Evolutionary conservation across 352 stramenopile genomes (phyloP), one percentile per base, ranked within the genome.

Genomic region (Lagenidium sp.): DNA sequence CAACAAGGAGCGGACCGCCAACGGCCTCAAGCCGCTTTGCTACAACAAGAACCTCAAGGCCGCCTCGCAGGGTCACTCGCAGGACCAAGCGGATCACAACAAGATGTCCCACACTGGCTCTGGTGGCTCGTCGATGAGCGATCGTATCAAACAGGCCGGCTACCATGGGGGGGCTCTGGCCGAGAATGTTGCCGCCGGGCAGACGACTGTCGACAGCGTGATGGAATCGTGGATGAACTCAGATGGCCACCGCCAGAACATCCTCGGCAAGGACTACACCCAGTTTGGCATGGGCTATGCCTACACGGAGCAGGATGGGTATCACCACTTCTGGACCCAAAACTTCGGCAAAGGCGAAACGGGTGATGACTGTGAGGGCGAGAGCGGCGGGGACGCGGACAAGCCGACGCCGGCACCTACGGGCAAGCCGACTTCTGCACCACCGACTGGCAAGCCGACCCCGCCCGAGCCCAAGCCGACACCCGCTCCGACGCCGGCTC

Each of bases 201-300:
- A 69, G 21, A 16, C 51, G 2, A 53, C 70, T 24, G 58, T 76
- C 15, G 30, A 21, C 18, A 40, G 52, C 25, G 61, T 72, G 13
- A 69, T 76, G 51, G 43, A 57, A 18, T 50, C 59, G 23, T 83
- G 67, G 70, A 83, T 83, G 67, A 59, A 50, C 31, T 83, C 70
- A 15, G 50, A 48, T 1, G 47, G 36, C 7, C 70, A 83, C 34
- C 38, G 57, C 50, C 38, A 45, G 7, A 83, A 80, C 44, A 63
- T 83, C 31, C 39, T 83, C 20, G 62, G 41, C 37, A 36, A 40
- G 36, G 19, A 55, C 43, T 60, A 56, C 48, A 68, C 50, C 35
- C 53, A 57, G 38, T 65, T 62, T 47, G 41, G 44, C 35, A 66
- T 60, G 47, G 63, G 66, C 21, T 68, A 83, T 36, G 67, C 67